Base-by-base conservation (phyloP, 139 green algal species). In the Auxenochlorella protothecoides region DNA sequence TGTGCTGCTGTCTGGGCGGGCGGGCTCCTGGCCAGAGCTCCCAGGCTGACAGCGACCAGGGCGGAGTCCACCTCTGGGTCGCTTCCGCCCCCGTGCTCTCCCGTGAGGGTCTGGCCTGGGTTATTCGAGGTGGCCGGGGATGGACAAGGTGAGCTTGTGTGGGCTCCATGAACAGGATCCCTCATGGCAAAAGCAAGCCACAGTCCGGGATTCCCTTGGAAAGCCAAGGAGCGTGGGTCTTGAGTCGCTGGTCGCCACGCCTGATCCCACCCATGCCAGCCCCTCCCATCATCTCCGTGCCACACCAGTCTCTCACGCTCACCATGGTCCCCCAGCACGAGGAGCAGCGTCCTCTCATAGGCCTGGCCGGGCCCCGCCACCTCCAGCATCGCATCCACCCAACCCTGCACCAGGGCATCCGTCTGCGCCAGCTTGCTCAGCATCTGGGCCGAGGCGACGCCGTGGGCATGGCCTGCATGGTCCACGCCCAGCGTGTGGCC, bases 401-500 rank as follows among this genome's bases (percentile, higher is more conserved):
- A 13, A 61, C 60, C 53, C 73, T 67, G 63, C 5, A 71, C 14
- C 56, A 74, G 79, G 11, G 74, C 65, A 65, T 97, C 91, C 84
- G 94, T 89, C 81, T 97, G 84, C 6, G 63, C 63, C 68, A 98
- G 78, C 85, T 98, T 98, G 44, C 66, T 61, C 12, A 55, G 66
- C 94, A 98, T 98, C 7, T 82, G 62, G 0, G 59, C 11, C 63
- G 78, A 91, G 69, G 72, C 13, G 2, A 92, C 89, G 5, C 84
- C 90, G 65, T 91, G 85, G 3, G 80, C 87, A 84, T 98, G 93
- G 2, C 94, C 94, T 3, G 86, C 91, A 74, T 98, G 93, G 76
- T 98, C 93, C 51, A 96, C 89, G 0, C 94, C 94, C 54, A 98
- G 87, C 78, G 93, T 97, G 78, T 98, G 94, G 0, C 66, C 92